Evolutionary conservation across 169 alveolate species (phyloP), one percentile per base, ranked within the genome.

Genomic region (Sarcocystis neurona): DNA sequence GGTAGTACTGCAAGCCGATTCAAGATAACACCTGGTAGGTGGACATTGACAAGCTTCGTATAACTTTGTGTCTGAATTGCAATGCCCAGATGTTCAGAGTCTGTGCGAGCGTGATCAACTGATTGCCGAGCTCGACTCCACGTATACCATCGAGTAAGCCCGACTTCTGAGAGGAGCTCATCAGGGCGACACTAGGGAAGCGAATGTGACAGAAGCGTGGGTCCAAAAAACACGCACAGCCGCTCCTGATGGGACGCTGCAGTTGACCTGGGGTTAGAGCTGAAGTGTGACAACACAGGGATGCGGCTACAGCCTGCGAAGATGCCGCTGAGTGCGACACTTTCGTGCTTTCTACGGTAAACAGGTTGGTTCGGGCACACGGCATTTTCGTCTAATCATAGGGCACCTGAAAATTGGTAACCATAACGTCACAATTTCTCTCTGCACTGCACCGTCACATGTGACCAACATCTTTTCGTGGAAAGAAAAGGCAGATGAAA

Each of bases 31-130:
- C 82, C 82, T 10, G 41, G 82, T 72, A 72, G n/a, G 82, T 23
- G 23, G 66, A 53, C 66, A 12, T 12, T 15, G 23, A 53, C 66
- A 53, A 23, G 30, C 34, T 1, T 1, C 10, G 12, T n/a, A 63
- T 10, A 1, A 43, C 20, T 15, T 37, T 20, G 41, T 63, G 37
- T 10, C n/a, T 27, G n/a, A 1, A 15, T 0, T 1, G 10, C n/a
- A 43, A 63, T 39, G 2, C 41, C 34, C 82, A 72, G 82, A 72
- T 72, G 82, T 72, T 34, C 82, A 72, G 82, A 72, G 82, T 37
- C 56, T 72, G 41, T 72, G 82, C 82, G 82, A 72, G 56, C 47
- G 82, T 39, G 82, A 72, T 72, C 82, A 72, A 27, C 82, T 72
- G 23, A 43, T 72, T 43, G 50, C 82, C 41, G 82, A 72, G 56